A percentile compares a stretch with the other conserved stretches of the same genome.
phyloP scores from a whole-genome alignment of 2,329 filamentous ascomycete genomes.

The Scedosporium boydii region DNA sequence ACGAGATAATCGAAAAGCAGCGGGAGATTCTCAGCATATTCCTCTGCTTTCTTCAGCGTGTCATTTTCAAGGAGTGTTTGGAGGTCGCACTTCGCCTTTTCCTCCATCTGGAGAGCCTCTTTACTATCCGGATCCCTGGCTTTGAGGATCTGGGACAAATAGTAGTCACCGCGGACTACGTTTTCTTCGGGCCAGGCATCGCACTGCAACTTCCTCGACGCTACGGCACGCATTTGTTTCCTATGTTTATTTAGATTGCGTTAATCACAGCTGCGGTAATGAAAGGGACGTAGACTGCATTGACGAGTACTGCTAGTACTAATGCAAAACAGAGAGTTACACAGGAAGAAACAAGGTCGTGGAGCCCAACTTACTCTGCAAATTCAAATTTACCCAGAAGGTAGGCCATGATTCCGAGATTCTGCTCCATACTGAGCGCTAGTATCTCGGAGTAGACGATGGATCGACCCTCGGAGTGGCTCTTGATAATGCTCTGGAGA shows the following conservation, averaged over 20 bases:
- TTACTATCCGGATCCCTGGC: background rate
- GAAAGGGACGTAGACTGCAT: too few relatives aligned
- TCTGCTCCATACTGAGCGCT: background rate
- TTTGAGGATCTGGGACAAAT: background rate
- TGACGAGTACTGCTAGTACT: too few relatives aligned
- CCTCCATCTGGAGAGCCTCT: background rate
- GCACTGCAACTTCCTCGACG: background rate
- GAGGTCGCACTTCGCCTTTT: background rate
- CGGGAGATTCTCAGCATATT: background rate
- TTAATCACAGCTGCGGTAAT: too few relatives aligned
- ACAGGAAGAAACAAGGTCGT: background rate
- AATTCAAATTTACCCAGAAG: background rate
- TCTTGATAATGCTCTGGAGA: background rate
- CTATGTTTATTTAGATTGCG: background rate
- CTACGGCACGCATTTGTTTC: background rate
- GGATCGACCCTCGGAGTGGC: background rate
- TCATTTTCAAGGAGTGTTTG: background rate
- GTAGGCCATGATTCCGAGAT: background rate
- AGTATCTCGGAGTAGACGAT: background rate
- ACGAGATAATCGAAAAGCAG: background rate
- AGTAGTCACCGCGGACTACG: background rate
- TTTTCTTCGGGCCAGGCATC: background rate
- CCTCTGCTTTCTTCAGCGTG: background rate
- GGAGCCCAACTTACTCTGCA: background rate
- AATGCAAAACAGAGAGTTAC: background rate